Base-by-base conservation (phyloP, 2,329 filamentous ascomycete species). In the Coniochaeta ligniaria region DNA sequence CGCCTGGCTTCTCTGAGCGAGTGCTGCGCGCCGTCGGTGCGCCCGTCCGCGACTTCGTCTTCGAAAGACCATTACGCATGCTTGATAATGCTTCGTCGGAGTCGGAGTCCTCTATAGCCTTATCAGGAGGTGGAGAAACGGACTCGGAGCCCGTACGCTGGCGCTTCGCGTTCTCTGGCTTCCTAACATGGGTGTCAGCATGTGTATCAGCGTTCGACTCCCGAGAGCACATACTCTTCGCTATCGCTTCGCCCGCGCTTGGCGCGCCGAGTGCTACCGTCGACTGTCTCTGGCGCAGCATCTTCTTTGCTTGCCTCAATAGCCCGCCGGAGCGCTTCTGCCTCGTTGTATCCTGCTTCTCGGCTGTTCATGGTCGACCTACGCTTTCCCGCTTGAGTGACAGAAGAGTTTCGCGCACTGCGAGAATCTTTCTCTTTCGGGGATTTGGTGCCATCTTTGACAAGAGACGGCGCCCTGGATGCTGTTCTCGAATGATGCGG, bases 311-410 rank as follows among this genome's bases (percentile, higher is more conserved):
- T 99, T 63, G 96, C 93, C 73, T 98, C 94, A 67, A 99, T 92
- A 33, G 94, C 95, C 66, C 90, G 86, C 60, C 92, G 86, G 43
- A 99, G 75, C 69, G 93, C 88, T 72, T 96, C 92, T 67, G 96
- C 93, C 74, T 99, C 95, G 65, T 98, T 93, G 68, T 98, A 98
- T 24, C 92, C 94, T 47, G 94, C 93, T 73, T 92, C 90, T 63
- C 94, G 87, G 72, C 95, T 99, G 71, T 98, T 96, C 92, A 98
- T 97, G 7, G 95, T 99, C 22, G 92, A 96, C 31, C 95, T 85
- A 62, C 95, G 86, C 73, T 97, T 98, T 41, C 88, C 86, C 59
- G 84, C 82, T 59, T 85, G 82, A 50, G 76, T 76, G 12, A 76
- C 71, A 1, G 79, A 76, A 11, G 78, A 79, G 59, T 78, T 78